Evolutionary conservation across 495 filamentous ascomycete genomes (phyloP).

Genomic region (Podospora tetraspora): DNA sequence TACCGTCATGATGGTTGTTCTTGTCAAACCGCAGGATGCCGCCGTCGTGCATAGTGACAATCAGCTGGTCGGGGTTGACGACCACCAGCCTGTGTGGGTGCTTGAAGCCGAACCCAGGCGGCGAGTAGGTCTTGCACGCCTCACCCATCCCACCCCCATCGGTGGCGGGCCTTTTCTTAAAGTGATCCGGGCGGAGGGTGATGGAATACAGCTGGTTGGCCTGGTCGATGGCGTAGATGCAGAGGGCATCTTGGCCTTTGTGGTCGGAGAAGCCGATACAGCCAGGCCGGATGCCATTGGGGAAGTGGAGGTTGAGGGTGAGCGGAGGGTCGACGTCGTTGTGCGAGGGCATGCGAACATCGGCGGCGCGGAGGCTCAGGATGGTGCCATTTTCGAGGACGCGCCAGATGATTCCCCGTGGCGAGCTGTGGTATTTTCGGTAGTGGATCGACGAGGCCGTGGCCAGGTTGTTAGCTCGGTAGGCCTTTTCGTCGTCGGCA

Average conservation of each 20-base stretch:
- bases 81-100: constrained; percentile 76
- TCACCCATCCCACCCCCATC: constrained; percentile 62
- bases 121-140: constrained; percentile 68
- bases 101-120: constrained; percentile 69
- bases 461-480: constrained; percentile 65
- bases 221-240: constrained; percentile 73
- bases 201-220: constrained; percentile 74
- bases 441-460: constrained; percentile 80
- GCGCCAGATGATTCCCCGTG: constrained; percentile 84
- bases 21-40: constrained; percentile 68
- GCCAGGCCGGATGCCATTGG: constrained; percentile 59
- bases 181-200: constrained; percentile 72
- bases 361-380: constrained; percentile 75
- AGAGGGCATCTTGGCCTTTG: constrained; percentile 70
- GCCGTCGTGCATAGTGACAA: constrained; percentile 79
- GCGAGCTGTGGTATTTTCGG: constrained; percentile 64
- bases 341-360: constrained; percentile 64
- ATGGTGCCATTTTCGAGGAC: constrained; percentile 74
- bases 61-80: constrained; percentile 62
- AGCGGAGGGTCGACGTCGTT: constrained; percentile 61
- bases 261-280: constrained; percentile 79
- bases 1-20: constrained; percentile 59
- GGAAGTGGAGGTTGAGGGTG: constrained; percentile 72
- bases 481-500: constrained; percentile 68
- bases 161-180: constrained; percentile 58